A percentile compares a stretch with the other conserved stretches of the same genome.
Conservation (phyloP, 257 asterid genomes). For the Verbascum thapsus region DNA sequence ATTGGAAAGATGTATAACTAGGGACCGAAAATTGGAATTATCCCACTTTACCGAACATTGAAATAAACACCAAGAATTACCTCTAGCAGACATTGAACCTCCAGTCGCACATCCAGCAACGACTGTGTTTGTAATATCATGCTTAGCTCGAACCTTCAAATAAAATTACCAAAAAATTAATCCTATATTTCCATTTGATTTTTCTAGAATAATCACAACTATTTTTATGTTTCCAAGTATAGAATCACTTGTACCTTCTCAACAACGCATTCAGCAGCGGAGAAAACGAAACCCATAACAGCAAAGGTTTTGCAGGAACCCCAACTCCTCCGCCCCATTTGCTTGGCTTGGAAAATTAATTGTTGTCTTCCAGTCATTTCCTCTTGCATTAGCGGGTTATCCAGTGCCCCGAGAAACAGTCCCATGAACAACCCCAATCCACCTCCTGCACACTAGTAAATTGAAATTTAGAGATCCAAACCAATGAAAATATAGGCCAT, state of each 20-base stretch:
- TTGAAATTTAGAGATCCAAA: slow-evolving; percentile 26
- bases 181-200: neutral
- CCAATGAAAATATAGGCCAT: neutral
- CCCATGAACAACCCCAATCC: slow-evolving; percentile 93
- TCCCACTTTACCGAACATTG: neutral
- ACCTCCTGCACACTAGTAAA: slow-evolving; percentile 63
- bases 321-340: slow-evolving; percentile 96
- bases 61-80: slow-evolving; percentile 38
- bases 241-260: slow-evolving; percentile 62
- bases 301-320: slow-evolving; percentile 96
- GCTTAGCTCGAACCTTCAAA: slow-evolving; percentile 87
- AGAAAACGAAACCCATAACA: slow-evolving; percentile 84
- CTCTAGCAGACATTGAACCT: slow-evolving; percentile 81
- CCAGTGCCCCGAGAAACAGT: slow-evolving; percentile 82
- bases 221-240: slow-evolving; percentile 2
- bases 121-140: slow-evolving; percentile 81
- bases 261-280: slow-evolving; percentile 79
- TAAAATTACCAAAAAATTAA: slow-evolving; percentile 28
- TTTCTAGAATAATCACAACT: slow-evolving; percentile 9
- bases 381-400: slow-evolving; percentile 80
- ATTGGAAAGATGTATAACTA: too few species aligned
- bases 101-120: slow-evolving; percentile 96
- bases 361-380: slow-evolving; percentile 82
- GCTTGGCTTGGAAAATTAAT: slow-evolving; percentile 76
- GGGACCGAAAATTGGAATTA: too few species aligned